Evolutionary conservation across 2,329 filamentous ascomycete species (phyloP), one percentile per base, ranked within the genome.

Genomic region (Esteya vermicola): DNA sequence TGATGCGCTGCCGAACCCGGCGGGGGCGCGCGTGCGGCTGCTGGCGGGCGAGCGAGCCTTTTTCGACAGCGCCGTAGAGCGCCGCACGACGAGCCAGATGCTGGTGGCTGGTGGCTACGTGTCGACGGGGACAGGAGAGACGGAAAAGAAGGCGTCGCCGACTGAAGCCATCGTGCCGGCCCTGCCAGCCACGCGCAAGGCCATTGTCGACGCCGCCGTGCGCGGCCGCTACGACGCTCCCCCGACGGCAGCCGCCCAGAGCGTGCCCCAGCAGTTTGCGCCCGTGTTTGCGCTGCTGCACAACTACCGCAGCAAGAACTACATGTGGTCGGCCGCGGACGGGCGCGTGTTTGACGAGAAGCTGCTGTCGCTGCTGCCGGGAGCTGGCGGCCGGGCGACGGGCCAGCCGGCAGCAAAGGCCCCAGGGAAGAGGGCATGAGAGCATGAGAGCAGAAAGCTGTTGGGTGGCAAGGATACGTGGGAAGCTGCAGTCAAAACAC

Each of bases 291-390:
- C 43, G 7, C 48, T 48, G 20, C 43, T 63, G 43, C 50, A 48
- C 35, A 62, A 52, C 43, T 65, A 64, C 43, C 56, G 58, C 38
- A 47, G 41, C 33, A 51, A 55, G 30, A 56, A 62, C 10, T 50
- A 48, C 36, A 57, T 52, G 8, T 59, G 57, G 49, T 50, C 41
- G 37, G 41, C 42, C 8, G 38, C 43, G 31, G 50, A 96, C 28
- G 50, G 42, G 18, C 41, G 47, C 14, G 45, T 40, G 37, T 55
- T 60, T 19, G 49, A 54, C 21, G 50, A 47, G 13, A 57, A 55
- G 53, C 41, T 59, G 18, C 44, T 45, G 25, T 43, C 43, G 35
- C 44, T 58, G 46, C 44, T 58, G 40, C 51, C 54, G 26, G 32
- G 23, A 14, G 25, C 22, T 18, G 30, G 33, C 3, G 33, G 33